phyloP scores from a whole-genome alignment of 495 filamentous ascomycete genomes.

The Penicillium cosmopolitanum region DNA sequence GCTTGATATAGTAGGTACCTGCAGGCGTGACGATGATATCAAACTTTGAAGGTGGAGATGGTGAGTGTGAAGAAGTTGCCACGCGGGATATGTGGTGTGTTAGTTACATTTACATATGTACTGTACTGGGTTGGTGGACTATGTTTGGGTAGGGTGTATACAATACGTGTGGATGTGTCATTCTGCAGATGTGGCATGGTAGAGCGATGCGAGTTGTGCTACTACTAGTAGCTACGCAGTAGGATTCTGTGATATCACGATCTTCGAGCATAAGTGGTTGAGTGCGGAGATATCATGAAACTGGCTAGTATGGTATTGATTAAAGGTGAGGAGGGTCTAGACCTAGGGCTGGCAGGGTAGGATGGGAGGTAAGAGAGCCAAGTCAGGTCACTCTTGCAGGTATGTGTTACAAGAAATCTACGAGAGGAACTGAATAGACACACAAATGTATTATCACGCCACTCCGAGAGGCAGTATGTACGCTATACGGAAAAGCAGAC shows the following conservation, averaged over 20 bases:
- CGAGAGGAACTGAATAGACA: slow-evolving; percentile 5
- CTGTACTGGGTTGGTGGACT: too few species aligned
- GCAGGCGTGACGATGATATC: not conserved
- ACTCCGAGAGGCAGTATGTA: slow-evolving; percentile 22
- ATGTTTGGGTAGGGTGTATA: too few species aligned
- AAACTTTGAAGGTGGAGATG: not conserved
- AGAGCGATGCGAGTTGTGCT: not conserved
- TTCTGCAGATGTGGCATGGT: not conserved
- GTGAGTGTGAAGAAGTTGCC: not conserved
- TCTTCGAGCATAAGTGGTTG: not conserved
- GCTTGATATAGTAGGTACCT: slow-evolving; percentile 5
- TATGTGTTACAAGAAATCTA: not conserved
- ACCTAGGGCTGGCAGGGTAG: not conserved
- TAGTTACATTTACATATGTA: too few species aligned
- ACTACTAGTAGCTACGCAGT: too few species aligned
- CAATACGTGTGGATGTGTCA: not conserved
- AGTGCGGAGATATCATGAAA: not conserved
- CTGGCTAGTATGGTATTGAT: not conserved
- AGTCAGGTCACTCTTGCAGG: not conserved
- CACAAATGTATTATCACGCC: slow-evolving; percentile 23
- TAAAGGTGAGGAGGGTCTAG: not conserved
- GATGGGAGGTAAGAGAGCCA: not conserved
- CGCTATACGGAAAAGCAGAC: slow-evolving; percentile 18
- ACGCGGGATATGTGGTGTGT: not conserved
- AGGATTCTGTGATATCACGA: not conserved